phyloP scores from a whole-genome alignment of 805 yeast species.

The Candida loeiensis region DNA sequence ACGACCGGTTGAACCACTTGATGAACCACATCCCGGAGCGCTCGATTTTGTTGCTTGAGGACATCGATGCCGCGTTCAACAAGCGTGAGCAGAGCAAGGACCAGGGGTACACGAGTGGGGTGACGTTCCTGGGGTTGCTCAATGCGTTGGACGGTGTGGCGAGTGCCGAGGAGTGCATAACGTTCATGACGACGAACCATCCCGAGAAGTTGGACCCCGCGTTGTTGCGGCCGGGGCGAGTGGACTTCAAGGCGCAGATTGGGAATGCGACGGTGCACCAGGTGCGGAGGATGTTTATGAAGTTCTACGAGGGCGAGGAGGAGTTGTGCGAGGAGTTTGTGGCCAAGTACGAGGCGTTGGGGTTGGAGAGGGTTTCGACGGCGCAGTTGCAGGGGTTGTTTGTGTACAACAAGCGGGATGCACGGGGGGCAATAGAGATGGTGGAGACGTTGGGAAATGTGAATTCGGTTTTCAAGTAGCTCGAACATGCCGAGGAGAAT shows the following conservation, averaged over 20 bases:
- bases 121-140: constrained; percentile 89
- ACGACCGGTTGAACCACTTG: constrained; percentile 87
- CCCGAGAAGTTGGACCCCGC: constrained; percentile 95
- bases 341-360: constrained; percentile 43
- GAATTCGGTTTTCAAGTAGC: background rate
- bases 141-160: constrained; percentile 98
- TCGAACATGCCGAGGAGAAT: too few species aligned
- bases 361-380: constrained; percentile 60
- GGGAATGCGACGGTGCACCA: constrained; percentile 87
- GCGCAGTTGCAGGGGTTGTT: constrained; percentile 95
- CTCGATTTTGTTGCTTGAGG: constrained; percentile 81
- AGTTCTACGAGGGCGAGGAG: constrained; percentile 71
- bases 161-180: constrained; percentile 92
- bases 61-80: constrained; percentile 93
- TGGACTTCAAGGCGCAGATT: constrained; percentile 76
- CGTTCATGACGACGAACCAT: constrained; percentile 98
- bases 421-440: constrained; percentile 70
- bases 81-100: constrained; percentile 74
- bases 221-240: constrained; percentile 88
- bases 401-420: constrained; percentile 84
- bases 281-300: constrained; percentile 75
- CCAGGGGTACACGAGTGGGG: constrained; percentile 79
- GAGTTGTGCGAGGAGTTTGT: constrained; percentile 52
- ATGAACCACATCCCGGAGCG: constrained; percentile 96
- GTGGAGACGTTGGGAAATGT: constrained; percentile 40